Conservation (phyloP, 2,329 filamentous ascomycete genomes). For the Diplodia mutila region DNA sequence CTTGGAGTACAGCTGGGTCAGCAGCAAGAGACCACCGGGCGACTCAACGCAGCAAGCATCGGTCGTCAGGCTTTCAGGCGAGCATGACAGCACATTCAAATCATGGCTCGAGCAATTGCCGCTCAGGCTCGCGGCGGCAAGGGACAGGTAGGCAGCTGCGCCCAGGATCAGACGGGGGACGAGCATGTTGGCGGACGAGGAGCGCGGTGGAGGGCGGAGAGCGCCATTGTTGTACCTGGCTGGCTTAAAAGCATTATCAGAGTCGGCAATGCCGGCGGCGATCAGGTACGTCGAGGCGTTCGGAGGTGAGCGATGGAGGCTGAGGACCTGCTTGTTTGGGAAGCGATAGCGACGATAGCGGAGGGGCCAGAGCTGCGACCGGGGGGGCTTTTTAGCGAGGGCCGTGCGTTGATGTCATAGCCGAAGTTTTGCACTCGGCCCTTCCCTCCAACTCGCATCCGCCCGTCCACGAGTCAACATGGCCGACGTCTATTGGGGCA, state of each 20-base stretch:
- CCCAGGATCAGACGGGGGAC: slow-evolving; percentile 20
- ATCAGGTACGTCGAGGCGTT: slow-evolving; percentile 15
- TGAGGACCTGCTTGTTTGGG: slow-evolving; percentile 21
- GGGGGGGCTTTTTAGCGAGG: no score
- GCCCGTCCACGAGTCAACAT: slow-evolving; percentile 1
- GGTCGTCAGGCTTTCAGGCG: slow-evolving; percentile 18
- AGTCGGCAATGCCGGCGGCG: neutral
- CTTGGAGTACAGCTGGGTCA: slow-evolving; percentile 22
- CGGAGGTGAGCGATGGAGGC: slow-evolving; percentile 11
- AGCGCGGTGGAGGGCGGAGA: slow-evolving; percentile 7
- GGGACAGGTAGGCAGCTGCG: slow-evolving; percentile 21
- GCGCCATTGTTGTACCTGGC: slow-evolving; percentile 25
- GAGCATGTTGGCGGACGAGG: neutral
- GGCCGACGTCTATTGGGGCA: neutral
- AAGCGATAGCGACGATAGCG: slow-evolving; percentile 3
- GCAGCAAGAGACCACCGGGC: slow-evolving; percentile 18
- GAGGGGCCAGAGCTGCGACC: no score
- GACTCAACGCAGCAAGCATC: slow-evolving; percentile 24
- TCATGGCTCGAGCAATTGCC: slow-evolving; percentile 22
- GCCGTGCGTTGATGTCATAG: slow-evolving; percentile 18
- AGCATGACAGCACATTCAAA: slow-evolving; percentile 19
- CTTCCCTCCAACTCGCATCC: neutral
- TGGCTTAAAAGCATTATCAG: slow-evolving; percentile 23
- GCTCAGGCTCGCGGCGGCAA: slow-evolving; percentile 18
- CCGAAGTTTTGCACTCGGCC: slow-evolving; percentile 8